phyloP scores from a whole-genome alignment of 1,284 basidiomycete genomes.

The Apiotrichum montevideense region DNA sequence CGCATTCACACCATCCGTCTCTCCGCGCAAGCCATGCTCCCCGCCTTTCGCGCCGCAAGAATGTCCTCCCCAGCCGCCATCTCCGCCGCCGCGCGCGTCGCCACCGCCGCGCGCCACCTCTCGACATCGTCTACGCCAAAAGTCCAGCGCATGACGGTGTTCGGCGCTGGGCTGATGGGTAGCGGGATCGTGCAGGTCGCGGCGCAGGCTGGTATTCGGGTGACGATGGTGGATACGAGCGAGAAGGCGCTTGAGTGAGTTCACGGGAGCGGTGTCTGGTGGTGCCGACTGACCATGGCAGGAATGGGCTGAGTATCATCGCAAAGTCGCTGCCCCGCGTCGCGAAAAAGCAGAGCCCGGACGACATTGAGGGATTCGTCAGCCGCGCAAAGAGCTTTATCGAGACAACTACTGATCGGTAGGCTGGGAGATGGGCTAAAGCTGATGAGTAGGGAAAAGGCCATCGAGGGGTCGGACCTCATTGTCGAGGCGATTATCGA shows the following conservation, averaged over 20 bases:
- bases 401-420: slow-evolving; percentile 50
- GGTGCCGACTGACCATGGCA: slow-evolving; percentile 18
- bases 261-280: no score
- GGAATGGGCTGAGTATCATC: slow-evolving; percentile 50
- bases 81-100: slow-evolving; percentile 10
- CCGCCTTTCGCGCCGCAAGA: background rate
- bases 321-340: slow-evolving; percentile 52
- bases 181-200: slow-evolving; percentile 52
- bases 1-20: no score
- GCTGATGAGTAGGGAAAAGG: slow-evolving; percentile 34
- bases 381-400: slow-evolving; percentile 49
- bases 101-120: slow-evolving; percentile 18
- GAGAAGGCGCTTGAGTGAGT: slow-evolving; percentile 40
- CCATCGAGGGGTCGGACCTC: slow-evolving; percentile 51
- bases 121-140: background rate
- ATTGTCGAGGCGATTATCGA: slow-evolving; percentile 58
- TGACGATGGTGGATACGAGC: slow-evolving; percentile 45
- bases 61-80: background rate
- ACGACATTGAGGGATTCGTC: slow-evolving; percentile 41
- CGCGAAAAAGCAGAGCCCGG: slow-evolving; percentile 50
- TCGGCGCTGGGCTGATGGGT: slow-evolving; percentile 52
- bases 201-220: slow-evolving; percentile 48
- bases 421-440: slow-evolving; percentile 4
- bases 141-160: slow-evolving; percentile 46
- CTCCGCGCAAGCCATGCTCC: background rate